Base-by-base conservation (phyloP, 345 rosid genomes). In the Salix exigua region DNA sequence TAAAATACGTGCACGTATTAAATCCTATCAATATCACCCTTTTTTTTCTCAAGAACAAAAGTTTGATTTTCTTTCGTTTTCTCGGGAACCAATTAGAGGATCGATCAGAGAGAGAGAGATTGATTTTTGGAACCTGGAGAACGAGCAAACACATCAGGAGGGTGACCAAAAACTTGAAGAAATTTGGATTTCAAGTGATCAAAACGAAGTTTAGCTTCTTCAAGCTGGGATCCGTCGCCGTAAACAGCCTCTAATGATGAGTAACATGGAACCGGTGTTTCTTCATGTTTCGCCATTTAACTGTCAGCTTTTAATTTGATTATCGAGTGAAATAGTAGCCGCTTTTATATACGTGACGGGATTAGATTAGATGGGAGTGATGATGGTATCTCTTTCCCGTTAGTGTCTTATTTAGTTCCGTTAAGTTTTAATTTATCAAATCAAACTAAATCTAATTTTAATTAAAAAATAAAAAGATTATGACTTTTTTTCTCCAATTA, bases 181-280 rank as follows among this genome's bases (percentile, higher is more conserved):
- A 94, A 96, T 83, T 89, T 92, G 7, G 91, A 77, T 68, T 88
- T 86, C 77, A 94, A 14, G 21, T 62, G 77, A 53, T 92, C 91
- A 81, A 94, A 96, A 13, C 99, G 92, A 55, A 83, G 79, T 74
- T 85, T 81, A 38, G 98, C 95, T 85, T 92, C 99, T 66, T 92
- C 89, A 17, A 89, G 90, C 68, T 78, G 90, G 26, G 97, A 92
- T 76, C 90, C 94, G 21, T 81, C 87, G 33, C 97, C 97, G 77
- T 92, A 94, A 4, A 96, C 97, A 9, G 81, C 83, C 63, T 86
- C 89, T 26, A 96, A 83, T 1, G 97, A 87, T 3, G 92, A 71
- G 86, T 68, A 87, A 53, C 88, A 81, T 61, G 97, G 97, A 42
- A 94, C 74, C 0, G 94, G 79, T 2, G 82, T 84, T 11, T 92